These are phyloP conservation scores for Xerophyta viscosa DNA, from an alignment of 106 monocot genomes.

Conservation along the genomic window DNA sequence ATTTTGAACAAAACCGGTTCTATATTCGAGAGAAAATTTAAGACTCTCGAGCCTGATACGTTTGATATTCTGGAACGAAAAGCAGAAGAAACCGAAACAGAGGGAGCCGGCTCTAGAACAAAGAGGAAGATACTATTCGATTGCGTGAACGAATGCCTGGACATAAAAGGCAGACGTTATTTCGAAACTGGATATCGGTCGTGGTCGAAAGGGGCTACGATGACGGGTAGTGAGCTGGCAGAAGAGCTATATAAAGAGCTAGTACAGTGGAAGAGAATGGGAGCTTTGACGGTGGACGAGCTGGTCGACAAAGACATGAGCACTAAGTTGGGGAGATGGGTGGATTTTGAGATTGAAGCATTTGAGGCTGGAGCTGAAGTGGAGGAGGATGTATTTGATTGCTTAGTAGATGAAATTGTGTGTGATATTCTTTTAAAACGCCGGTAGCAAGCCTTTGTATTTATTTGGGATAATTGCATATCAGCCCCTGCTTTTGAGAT, in stretches of 20 bases:
- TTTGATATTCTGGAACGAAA: slow-evolving; percentile 48
- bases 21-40: neutral
- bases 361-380: slow-evolving; percentile 53
- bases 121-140: slow-evolving; percentile 64
- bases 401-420: slow-evolving; percentile 63
- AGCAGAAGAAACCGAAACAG: slow-evolving; percentile 21
- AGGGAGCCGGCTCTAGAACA: slow-evolving; percentile 16
- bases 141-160: slow-evolving; percentile 59
- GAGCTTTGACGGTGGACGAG: slow-evolving; percentile 79
- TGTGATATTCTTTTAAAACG: slow-evolving; percentile 22
- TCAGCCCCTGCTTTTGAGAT: no score
- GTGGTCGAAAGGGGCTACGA: slow-evolving; percentile 45
- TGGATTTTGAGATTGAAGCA: slow-evolving; percentile 61
- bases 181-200: slow-evolving; percentile 45
- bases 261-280: slow-evolving; percentile 43
- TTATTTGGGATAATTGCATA: no score
- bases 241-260: slow-evolving; percentile 51
- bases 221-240: slow-evolving; percentile 19
- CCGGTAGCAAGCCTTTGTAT: no score
- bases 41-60: slow-evolving; percentile 24
- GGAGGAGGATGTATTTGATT: slow-evolving; percentile 25
- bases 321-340: slow-evolving; percentile 61
- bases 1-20: slow-evolving; percentile 15
- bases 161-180: slow-evolving; percentile 30
- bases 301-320: slow-evolving; percentile 90